phyloP scores from a whole-genome alignment of 148 eudicot genomes.

The Rhododendron ovatum region DNA sequence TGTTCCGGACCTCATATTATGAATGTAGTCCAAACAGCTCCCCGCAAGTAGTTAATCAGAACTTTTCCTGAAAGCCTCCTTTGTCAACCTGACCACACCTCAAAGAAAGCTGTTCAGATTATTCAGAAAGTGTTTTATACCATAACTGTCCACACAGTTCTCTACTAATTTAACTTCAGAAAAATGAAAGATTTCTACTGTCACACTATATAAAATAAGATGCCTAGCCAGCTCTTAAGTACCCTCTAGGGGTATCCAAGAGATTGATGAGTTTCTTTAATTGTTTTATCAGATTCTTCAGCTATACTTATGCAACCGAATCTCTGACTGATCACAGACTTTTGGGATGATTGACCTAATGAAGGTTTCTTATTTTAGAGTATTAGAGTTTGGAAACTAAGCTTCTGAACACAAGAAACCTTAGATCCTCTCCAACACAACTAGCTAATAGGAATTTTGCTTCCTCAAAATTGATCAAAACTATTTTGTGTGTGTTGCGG shows the following conservation, averaged over 20 bases:
- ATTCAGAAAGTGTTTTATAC: background rate
- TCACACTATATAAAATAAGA: background rate
- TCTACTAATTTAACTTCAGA: background rate
- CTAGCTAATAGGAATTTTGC: background rate
- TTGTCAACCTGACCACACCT: background rate
- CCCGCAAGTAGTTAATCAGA: background rate
- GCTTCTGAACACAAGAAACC: background rate
- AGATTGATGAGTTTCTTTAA: background rate
- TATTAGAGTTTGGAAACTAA: background rate
- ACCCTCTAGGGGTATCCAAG: conserved; percentile 16
- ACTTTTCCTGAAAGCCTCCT: background rate
- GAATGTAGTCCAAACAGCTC: background rate
- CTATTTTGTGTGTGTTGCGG: too few relatives aligned
- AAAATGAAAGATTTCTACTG: background rate
- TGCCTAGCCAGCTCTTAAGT: background rate
- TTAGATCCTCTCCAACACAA: background rate
- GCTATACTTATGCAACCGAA: conserved; percentile 15
- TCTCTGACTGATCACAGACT: conserved; percentile 26
- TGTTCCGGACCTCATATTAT: background rate
- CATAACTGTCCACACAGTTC: background rate
- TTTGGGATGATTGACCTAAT: conserved; percentile 13
- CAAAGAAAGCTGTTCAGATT: background rate
- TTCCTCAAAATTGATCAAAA: background rate
- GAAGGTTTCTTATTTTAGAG: background rate
- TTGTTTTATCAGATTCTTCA: conserved; percentile 12